Percentiles rank a stretch among this genome's conserved stretches.
These are phyloP conservation scores for Termitomyces sp. DNA, from an alignment of 768 basidiomycete species.

Conservation along the genomic window DNA sequence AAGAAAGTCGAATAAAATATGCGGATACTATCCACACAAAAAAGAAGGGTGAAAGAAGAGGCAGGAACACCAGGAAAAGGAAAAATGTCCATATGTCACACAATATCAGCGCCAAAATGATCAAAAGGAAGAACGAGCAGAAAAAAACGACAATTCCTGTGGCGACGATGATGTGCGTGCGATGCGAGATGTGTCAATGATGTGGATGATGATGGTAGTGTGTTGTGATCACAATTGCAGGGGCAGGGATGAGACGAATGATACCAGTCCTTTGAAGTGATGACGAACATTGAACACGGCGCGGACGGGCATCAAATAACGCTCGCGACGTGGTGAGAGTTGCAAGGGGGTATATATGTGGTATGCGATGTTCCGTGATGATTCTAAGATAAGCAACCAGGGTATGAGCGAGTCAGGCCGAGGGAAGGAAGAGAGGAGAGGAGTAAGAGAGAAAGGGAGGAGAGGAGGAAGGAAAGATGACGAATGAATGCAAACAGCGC, in stretches of 20 bases:
- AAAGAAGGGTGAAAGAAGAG: background rate
- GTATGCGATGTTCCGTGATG: conserved; percentile 6
- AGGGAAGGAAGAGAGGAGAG: no score
- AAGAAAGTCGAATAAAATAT: background rate
- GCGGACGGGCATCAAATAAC: conserved; percentile 2
- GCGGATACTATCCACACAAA: background rate
- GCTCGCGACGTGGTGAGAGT: background rate
- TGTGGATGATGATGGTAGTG: background rate
- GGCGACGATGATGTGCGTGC: background rate
- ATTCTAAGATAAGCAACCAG: conserved; percentile 2
- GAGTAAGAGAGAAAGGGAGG: background rate
- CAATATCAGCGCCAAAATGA: background rate
- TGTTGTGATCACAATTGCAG: background rate
- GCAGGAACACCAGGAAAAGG: background rate
- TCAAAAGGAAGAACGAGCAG: background rate
- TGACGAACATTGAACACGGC: background rate
- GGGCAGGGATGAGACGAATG: background rate
- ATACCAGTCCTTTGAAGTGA: conserved; percentile 5
- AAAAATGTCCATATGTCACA: background rate
- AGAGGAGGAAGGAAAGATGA: background rate
- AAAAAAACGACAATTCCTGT: background rate
- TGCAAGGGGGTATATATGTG: conserved; percentile 1
- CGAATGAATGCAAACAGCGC: background rate
- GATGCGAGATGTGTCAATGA: background rate
- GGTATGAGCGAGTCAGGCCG: background rate